phyloP scores from a whole-genome alignment of 2,329 filamentous ascomycete genomes.

The Sporothrix mexicana region DNA sequence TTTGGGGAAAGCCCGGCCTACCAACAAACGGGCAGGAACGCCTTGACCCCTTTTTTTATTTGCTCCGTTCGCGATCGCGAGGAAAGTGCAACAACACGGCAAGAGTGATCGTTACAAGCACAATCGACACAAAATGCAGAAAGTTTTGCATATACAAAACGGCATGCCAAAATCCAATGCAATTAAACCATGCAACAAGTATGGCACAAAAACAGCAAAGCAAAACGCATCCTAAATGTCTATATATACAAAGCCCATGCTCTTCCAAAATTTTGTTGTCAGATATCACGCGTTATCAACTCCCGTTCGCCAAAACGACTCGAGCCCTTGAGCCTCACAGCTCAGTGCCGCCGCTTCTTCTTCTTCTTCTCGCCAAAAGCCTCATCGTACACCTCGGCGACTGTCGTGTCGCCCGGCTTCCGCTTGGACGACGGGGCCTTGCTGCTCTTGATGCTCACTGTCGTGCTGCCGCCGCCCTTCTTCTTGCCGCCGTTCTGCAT shows the following conservation, averaged over 20 bases:
- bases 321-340: not conserved
- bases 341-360: conserved; percentile 53
- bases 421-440: conserved; percentile 67
- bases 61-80: conserved; percentile 12
- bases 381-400: conserved; percentile 67
- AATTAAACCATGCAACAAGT: not conserved
- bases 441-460: conserved; percentile 81
- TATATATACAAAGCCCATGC: conserved; percentile 27
- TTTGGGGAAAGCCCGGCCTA: conserved; percentile 2
- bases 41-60: conserved; percentile 22
- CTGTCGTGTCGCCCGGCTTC: conserved; percentile 65
- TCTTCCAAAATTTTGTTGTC: conserved; percentile 1
- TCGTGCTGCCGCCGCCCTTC: conserved; percentile 60
- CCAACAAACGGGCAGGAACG: not conserved
- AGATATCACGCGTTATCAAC: not conserved
- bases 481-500: conserved; percentile 48
- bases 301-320: not conserved
- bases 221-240: conserved; percentile 19
- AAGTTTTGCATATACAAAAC: not conserved
- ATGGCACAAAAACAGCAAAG: not conserved
- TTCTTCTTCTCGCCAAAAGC: conserved; percentile 57
- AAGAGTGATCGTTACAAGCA: not conserved
- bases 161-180: conserved; percentile 4
- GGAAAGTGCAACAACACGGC: not conserved
- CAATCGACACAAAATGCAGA: not conserved